Conservation (phyloP, 352 stramenopile species). For the Hyaloperonospora arabidopsidis region DNA sequence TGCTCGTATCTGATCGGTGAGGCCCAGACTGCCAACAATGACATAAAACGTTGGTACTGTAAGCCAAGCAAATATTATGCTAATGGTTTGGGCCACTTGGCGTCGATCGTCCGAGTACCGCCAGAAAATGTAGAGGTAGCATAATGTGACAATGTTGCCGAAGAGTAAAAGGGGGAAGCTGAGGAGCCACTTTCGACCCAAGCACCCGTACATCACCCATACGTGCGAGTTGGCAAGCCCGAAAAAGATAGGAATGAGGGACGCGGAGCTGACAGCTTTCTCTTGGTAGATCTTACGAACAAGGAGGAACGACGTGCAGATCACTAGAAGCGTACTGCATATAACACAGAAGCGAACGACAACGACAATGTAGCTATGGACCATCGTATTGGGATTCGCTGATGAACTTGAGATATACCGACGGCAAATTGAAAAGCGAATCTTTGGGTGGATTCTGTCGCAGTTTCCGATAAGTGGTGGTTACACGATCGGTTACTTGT, state of each 20-base stretch:
- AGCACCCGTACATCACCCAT: slow-evolving; percentile 29
- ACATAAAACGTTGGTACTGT: slow-evolving; percentile 25
- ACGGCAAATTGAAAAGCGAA: too few relatives aligned
- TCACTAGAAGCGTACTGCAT: slow-evolving; percentile 23
- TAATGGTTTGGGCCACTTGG: slow-evolving; percentile 14
- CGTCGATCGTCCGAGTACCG: slow-evolving; percentile 15
- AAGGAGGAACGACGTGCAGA: slow-evolving; percentile 25
- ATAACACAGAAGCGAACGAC: slow-evolving; percentile 12
- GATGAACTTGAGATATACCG: too few relatives aligned
- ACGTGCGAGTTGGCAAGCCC: slow-evolving; percentile 26
- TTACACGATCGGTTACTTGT: too few relatives aligned
- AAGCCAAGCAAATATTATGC: slow-evolving; percentile 17
- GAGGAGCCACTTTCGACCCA: slow-evolving; percentile 27
- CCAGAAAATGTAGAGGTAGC: slow-evolving; percentile 30
- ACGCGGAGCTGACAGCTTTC: slow-evolving; percentile 14
- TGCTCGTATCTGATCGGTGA: slow-evolving; percentile 20
- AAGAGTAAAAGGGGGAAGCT: slow-evolving; percentile 34
- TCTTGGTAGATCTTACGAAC: slow-evolving; percentile 25
- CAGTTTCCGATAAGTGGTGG: too few relatives aligned
- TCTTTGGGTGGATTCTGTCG: too few relatives aligned
- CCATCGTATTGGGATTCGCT: too few relatives aligned
- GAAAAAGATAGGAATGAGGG: slow-evolving; percentile 22
- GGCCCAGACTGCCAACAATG: slow-evolving; percentile 15
- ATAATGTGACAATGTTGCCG: slow-evolving; percentile 25
- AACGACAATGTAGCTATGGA: too few relatives aligned